Evolutionary conservation across 75 land plant genomes (phyloP).

Genomic region (Selaginella tamariscina): DNA sequence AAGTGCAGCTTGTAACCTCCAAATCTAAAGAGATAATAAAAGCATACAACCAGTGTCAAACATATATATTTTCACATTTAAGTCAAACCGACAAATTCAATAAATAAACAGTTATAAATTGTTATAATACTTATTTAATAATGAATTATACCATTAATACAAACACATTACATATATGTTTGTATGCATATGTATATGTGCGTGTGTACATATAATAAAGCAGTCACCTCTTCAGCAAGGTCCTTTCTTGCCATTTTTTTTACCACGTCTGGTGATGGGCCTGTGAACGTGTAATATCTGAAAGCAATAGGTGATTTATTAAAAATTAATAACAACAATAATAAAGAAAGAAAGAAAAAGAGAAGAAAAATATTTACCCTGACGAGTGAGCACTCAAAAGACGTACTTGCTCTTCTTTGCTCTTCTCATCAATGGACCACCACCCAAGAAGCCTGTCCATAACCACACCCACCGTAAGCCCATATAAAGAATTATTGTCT

Average conservation of each 20-base stretch:
- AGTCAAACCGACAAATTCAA: neutral
- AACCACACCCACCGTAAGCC: neutral
- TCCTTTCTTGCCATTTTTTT: conserved; percentile 86
- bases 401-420: conserved; percentile 79
- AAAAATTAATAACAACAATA: neutral
- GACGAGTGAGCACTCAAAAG: conserved; percentile 42
- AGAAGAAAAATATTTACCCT: conserved; percentile 36
- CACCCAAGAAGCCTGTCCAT: conserved; percentile 71
- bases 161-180: conserved; percentile 6
- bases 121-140: neutral
- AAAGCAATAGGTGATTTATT: neutral
- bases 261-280: conserved; percentile 66
- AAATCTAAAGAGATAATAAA: conserved; percentile 37
- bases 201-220: neutral
- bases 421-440: conserved; percentile 98
- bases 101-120: neutral
- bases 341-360: conserved; percentile 1
- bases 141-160: neutral
- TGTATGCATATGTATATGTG: neutral
- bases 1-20: conserved; percentile 84
- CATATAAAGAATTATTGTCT: too few species aligned
- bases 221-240: conserved; percentile 63
- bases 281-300: conserved; percentile 71
- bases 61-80: neutral
- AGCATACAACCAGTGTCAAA: too few species aligned